Evolutionary conservation across 2,329 filamentous ascomycete genomes (phyloP), one percentile per base, ranked within the genome.

Genomic region (Macrophomina phaseolina): DNA sequence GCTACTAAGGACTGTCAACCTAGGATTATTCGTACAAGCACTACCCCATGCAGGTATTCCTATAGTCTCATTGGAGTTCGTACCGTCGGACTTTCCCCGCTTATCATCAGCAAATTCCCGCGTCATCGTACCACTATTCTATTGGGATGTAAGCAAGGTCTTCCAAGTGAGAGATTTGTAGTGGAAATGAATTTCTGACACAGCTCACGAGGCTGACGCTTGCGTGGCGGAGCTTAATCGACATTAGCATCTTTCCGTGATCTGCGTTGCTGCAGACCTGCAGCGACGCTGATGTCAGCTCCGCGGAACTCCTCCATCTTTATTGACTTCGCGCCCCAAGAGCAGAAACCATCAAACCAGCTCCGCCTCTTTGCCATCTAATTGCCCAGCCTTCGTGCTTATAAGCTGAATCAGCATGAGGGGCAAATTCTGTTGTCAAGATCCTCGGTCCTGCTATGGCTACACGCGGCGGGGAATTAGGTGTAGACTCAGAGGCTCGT

Each of bases 141-240:
- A 52, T 52, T 52, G 49, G 14, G 28, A 52, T 30, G 14, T 34
- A 7, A 12, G 23, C 18, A 23, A 51, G 18, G 23, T 28, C 18
- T 23, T 28, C 11, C 48, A 28, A 14, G 12, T 28, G 48, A 3
- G 18, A 28, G 1, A 51, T 30, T 23, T 18, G 30, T 12, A 28
- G 48, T 12, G 9, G 7, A 38, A 38, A 12, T 38, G 36, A 23
- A 12, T 38, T 38, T 12, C 36, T 38, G 36, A 8, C 6, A 7
- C 36, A 12, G 42, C 42, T n/a, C 5, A 58, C 23, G 28, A 28
- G 1, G 18, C 36, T 38, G 14, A 28, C 36, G 16, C 53, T 5
- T 36, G 18, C 36, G 18, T 58, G 53, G 53, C 36, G 53, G 53
- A 30, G 53, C 38, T 58, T 58, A 42, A 58, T 16, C 16, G 36